Evolutionary conservation across 176 grass and related monocot genomes (phyloP), one percentile per base, ranked within the genome.

Genomic region (Carex pumila): DNA sequence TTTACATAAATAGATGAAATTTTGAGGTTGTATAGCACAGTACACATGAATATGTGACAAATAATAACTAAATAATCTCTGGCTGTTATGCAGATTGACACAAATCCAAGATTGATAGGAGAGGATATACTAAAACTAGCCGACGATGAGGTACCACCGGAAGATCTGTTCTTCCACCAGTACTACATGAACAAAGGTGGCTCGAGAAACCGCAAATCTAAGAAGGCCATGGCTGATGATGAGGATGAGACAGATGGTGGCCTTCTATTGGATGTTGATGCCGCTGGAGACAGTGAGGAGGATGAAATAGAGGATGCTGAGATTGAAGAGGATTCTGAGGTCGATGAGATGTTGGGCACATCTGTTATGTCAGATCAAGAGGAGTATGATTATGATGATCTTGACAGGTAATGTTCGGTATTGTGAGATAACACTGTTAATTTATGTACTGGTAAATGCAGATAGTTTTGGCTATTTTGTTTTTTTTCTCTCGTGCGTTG

Each of bases 151-250:
- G 91, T 98, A 79, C 88, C 95, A 13, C 92, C 92, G 17, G 95
- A 98, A 89, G 92, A 98, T 89, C 86, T 98, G 61, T 89, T 98
- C 86, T 98, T 98, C 86, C 95, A 98, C 64, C 89, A 91, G 64
- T 98, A 94, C 88, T 95, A 98, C 85, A 88, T 95, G 92, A 90
- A 95, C 85, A 98, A 91, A 88, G 66, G 81, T 47, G 87, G 89
- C 69, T 85, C 89, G 53, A 87, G 74, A 61, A 98, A 88, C 79
- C 30, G 45, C 5, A 93, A 95, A 85, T 66, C 90, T 29, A 98
- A 93, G 86, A 92, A 89, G 67, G 69, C 65, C 17, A 82, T 81
- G 13, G 49, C 75, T 65, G 32, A 88, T 68, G 85, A 86, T 9
- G 91, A 82, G 62, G 95, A 95, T 67, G 95, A 86, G 76, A 95